Conservation (phyloP, 1,139 yeast genomes). For the Blastobotrys proliferans region DNA sequence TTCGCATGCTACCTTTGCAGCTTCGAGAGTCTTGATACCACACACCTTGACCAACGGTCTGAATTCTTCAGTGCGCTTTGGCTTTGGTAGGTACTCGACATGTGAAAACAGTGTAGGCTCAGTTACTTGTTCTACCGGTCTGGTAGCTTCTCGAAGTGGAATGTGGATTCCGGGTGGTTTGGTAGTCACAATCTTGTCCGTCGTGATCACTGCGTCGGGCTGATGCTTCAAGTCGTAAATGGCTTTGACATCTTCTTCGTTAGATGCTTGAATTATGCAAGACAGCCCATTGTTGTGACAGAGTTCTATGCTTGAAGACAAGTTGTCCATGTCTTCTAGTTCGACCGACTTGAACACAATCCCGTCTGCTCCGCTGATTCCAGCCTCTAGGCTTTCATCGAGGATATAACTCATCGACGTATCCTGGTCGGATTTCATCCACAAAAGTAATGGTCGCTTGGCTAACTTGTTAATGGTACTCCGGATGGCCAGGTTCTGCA, state of each 20-base stretch:
- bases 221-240: constrained; percentile 2
- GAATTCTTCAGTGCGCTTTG: background rate
- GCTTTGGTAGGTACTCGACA: constrained; percentile 10
- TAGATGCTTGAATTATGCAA: constrained; percentile 12
- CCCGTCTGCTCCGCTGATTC: constrained; percentile 28
- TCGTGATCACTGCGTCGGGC: constrained; percentile 15
- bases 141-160: constrained; percentile 4
- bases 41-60: constrained; percentile 65
- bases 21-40: constrained; percentile 61
- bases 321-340: constrained; percentile 10
- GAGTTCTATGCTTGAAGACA: constrained; percentile 4
- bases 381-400: constrained; percentile 28
- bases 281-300: constrained; percentile 17
- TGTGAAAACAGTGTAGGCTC: constrained; percentile 6
- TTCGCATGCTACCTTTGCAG: constrained; percentile 65
- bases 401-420: constrained; percentile 19
- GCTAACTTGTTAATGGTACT: constrained; percentile 22
- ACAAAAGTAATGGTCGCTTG: constrained; percentile 23
- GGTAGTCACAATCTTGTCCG: background rate
- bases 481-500: constrained; percentile 27
- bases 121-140: background rate
- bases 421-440: constrained; percentile 21
- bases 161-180: constrained; percentile 1
- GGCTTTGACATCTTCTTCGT: constrained; percentile 8
- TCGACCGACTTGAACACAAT: constrained; percentile 19